phyloP scores from a whole-genome alignment of 768 basidiomycete species.

The Termitomyces sp. region DNA sequence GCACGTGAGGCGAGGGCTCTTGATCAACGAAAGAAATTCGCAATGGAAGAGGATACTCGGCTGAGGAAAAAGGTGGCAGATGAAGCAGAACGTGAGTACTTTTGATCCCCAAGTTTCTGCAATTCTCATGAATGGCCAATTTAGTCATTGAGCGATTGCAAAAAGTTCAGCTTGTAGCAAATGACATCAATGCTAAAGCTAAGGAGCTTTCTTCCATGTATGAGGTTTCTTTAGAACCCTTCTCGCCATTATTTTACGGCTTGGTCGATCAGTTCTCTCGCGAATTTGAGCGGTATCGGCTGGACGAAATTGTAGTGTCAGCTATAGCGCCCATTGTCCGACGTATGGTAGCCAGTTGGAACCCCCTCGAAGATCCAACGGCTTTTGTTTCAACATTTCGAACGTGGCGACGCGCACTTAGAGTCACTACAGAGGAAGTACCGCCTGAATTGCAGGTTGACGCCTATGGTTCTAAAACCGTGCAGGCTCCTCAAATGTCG shows the following conservation, averaged over 20 bases:
- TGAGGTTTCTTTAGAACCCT: slow-evolving; percentile 67
- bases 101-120: background rate
- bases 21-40: slow-evolving; percentile 71
- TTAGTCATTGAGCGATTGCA: slow-evolving; percentile 76
- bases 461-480: slow-evolving; percentile 46
- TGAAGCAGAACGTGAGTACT: slow-evolving; percentile 67
- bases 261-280: slow-evolving; percentile 61
- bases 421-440: slow-evolving; percentile 45
- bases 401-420: slow-evolving; percentile 64
- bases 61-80: slow-evolving; percentile 64
- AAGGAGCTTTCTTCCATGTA: slow-evolving; percentile 60
- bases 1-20: slow-evolving; percentile 86
- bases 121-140: slow-evolving; percentile 1
- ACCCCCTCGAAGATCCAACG: slow-evolving; percentile 75
- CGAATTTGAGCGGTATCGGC: slow-evolving; percentile 72
- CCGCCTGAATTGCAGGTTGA: slow-evolving; percentile 42
- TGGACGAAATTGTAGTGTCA: slow-evolving; percentile 92
- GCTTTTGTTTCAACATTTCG: slow-evolving; percentile 60
- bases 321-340: slow-evolving; percentile 83
- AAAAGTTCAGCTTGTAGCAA: slow-evolving; percentile 68
- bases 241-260: slow-evolving; percentile 66
- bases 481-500: slow-evolving; percentile 21
- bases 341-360: slow-evolving; percentile 70
- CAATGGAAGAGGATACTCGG: slow-evolving; percentile 63
- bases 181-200: slow-evolving; percentile 60